Evolutionary conservation across 108 stramenopile genomes (phyloP).

Genomic region (Pseudonitzschia multiseries): DNA sequence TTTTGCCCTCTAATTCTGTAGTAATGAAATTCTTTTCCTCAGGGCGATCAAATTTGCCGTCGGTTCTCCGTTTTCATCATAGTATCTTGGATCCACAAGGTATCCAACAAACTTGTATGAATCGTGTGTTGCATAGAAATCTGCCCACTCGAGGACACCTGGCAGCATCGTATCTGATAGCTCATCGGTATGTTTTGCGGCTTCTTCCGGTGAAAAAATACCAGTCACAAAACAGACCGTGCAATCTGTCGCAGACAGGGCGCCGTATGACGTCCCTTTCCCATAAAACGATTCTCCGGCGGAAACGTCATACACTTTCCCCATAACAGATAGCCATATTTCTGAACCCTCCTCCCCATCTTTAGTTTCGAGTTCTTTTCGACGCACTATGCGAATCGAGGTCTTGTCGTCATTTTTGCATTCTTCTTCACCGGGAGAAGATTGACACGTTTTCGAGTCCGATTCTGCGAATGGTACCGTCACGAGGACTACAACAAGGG

Average conservation of each 20-base stretch:
- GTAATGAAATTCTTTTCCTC: conserved; percentile 15
- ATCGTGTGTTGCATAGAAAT: conserved; percentile 63
- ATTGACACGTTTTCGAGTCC: background rate
- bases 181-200: conserved; percentile 39
- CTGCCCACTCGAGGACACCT: conserved; percentile 35
- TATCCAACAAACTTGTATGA: conserved; percentile 57
- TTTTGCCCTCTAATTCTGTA: conserved; percentile 2
- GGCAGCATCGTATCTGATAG: conserved; percentile 43
- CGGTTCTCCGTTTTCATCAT: conserved; percentile 50
- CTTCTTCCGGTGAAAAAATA: conserved; percentile 63
- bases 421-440: background rate
- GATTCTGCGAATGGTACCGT: background rate
- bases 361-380: conserved; percentile 18
- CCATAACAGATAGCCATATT: conserved; percentile 73
- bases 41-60: conserved; percentile 21
- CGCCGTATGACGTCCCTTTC: conserved; percentile 43
- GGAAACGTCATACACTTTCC: conserved; percentile 82
- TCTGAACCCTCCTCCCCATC: conserved; percentile 19
- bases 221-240: conserved; percentile 53
- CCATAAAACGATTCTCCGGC: conserved; percentile 61
- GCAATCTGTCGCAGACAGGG: conserved; percentile 49
- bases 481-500: background rate
- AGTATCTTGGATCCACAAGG: conserved; percentile 51
- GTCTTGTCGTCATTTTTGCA: background rate
- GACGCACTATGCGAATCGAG: background rate